These are phyloP conservation scores for Nemania sp. DNA, from an alignment of 2,329 filamentous ascomycete genomes.

Conservation along the genomic window DNA sequence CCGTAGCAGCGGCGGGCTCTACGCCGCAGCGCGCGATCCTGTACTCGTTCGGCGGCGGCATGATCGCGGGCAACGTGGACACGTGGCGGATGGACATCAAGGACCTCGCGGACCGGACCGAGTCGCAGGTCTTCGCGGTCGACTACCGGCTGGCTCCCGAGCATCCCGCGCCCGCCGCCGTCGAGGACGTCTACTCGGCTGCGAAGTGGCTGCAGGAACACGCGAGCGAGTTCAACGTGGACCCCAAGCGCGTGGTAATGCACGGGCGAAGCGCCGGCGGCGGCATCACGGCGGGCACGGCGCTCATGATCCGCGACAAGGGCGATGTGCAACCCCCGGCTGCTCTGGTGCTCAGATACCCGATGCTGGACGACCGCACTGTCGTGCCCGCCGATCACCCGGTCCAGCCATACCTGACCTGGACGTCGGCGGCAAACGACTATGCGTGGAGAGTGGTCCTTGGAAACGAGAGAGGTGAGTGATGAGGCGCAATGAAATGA, in stretches of 20 bases:
- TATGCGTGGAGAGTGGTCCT: constrained; percentile 27
- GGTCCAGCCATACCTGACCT: constrained; percentile 20
- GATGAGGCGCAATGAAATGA: background rate
- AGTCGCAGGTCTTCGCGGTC: constrained; percentile 40
- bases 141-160: constrained; percentile 55
- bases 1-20: background rate
- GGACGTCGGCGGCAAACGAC: constrained; percentile 20
- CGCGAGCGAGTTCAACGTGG: constrained; percentile 27
- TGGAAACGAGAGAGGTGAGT: constrained; percentile 23
- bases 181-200: constrained; percentile 44
- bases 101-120: constrained; percentile 21
- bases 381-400: constrained; percentile 26
- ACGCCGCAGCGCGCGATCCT: constrained; percentile 30
- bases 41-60: constrained; percentile 32
- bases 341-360: constrained; percentile 37
- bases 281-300: constrained; percentile 24
- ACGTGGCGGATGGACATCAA: constrained; percentile 19
- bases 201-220: constrained; percentile 42
- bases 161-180: constrained; percentile 47
- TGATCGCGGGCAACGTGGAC: constrained; percentile 30
- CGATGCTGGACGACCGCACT: constrained; percentile 42
- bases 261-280: constrained; percentile 32
- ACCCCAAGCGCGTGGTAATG: constrained; percentile 30
- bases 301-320: constrained; percentile 46
- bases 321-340: constrained; percentile 33